These are phyloP conservation scores for Trichoderma asperellum DNA, from an alignment of 2,329 filamentous ascomycete species.

Conservation along the genomic window DNA sequence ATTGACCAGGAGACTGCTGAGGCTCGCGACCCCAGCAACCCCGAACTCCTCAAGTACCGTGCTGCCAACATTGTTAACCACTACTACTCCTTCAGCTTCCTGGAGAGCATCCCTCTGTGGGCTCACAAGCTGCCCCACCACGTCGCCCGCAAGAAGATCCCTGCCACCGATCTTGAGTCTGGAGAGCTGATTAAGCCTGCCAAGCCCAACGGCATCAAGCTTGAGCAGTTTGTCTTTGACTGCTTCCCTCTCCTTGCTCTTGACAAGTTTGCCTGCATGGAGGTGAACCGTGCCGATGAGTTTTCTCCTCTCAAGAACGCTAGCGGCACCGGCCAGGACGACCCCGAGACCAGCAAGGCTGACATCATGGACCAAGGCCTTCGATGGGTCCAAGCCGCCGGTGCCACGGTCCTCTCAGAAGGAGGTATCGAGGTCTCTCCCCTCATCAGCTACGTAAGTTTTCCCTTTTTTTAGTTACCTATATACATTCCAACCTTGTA, in stretches of 20 bases:
- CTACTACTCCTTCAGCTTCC: slow-evolving; percentile 95
- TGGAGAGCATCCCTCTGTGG: slow-evolving; percentile 88
- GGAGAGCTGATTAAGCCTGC: slow-evolving; percentile 86
- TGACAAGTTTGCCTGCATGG: slow-evolving; percentile 90
- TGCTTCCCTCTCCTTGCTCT: slow-evolving; percentile 90
- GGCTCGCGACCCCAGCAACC: slow-evolving; percentile 80
- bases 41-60: slow-evolving; percentile 86
- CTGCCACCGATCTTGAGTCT: slow-evolving; percentile 73
- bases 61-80: slow-evolving; percentile 99
- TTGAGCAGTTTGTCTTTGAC: slow-evolving; percentile 99
- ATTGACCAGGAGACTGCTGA: slow-evolving; percentile 89
- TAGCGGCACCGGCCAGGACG: slow-evolving; percentile 83
- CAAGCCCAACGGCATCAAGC: slow-evolving; percentile 96
- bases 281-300: slow-evolving; percentile 95
- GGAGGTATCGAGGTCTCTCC: slow-evolving; percentile 88
- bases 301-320: slow-evolving; percentile 97
- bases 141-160: slow-evolving; percentile 98
- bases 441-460: slow-evolving; percentile 90
- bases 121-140: slow-evolving; percentile 87
- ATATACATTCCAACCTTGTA: background rate
- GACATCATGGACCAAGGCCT: slow-evolving; percentile 91
- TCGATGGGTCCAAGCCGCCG: slow-evolving; percentile 81
- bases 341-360: slow-evolving; percentile 86
- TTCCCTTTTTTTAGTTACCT: background rate
- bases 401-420: slow-evolving; percentile 71